These are phyloP conservation scores for Xylaria sp. DNA, from an alignment of 2,329 filamentous ascomycete genomes.

Conservation along the genomic window DNA sequence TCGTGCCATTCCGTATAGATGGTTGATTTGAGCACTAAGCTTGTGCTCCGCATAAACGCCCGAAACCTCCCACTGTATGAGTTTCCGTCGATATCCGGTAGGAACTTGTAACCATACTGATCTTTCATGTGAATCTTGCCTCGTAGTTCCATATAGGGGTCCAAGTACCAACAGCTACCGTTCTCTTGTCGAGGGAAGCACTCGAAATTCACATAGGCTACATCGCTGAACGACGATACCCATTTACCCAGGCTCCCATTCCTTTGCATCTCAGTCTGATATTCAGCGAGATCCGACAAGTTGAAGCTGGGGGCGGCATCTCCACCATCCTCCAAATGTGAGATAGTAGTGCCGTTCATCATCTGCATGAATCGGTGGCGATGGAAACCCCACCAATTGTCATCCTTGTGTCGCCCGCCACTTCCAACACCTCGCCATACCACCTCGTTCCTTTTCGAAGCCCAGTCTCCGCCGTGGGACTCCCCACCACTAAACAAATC, in stretches of 20 bases:
- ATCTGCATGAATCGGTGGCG: slow-evolving; percentile 71
- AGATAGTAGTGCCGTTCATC: slow-evolving; percentile 66
- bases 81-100: slow-evolving; percentile 75
- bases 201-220: slow-evolving; percentile 50
- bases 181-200: slow-evolving; percentile 42
- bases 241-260: slow-evolving; percentile 48
- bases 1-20: slow-evolving; percentile 80
- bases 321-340: slow-evolving; percentile 49
- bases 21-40: slow-evolving; percentile 72
- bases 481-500: slow-evolving; percentile 61
- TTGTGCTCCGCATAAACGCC: slow-evolving; percentile 67
- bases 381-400: slow-evolving; percentile 72
- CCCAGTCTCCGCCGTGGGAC: slow-evolving; percentile 61
- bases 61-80: slow-evolving; percentile 67
- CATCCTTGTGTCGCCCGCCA: slow-evolving; percentile 54
- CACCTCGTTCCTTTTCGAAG: slow-evolving; percentile 57
- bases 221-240: slow-evolving; percentile 48
- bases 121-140: slow-evolving; percentile 49
- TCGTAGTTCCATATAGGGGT: slow-evolving; percentile 44
- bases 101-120: slow-evolving; percentile 65
- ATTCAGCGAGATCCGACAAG: slow-evolving; percentile 44
- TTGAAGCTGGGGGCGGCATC: slow-evolving; percentile 53
- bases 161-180: slow-evolving; percentile 47
- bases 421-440: slow-evolving; percentile 70
- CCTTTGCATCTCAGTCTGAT: slow-evolving; percentile 46